Conservation (phyloP, 2,329 filamentous ascomycete genomes). For the Colletotrichum camelliae region DNA sequence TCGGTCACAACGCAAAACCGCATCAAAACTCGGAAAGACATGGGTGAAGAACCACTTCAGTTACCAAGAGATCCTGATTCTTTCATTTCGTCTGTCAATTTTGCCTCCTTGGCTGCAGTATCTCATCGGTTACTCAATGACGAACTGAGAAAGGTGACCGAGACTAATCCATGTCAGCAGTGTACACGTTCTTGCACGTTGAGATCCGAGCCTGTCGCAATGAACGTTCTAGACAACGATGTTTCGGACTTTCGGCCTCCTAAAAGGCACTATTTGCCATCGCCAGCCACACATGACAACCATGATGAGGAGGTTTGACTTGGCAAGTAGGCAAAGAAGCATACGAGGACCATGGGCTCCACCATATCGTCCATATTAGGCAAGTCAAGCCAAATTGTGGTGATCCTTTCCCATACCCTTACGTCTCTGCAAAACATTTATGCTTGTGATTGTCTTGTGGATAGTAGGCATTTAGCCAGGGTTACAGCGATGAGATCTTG, state of each 20-base stretch:
- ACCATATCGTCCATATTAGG: not conserved
- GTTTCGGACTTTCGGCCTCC: not conserved
- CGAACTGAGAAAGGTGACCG: not conserved
- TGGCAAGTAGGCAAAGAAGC: not conserved
- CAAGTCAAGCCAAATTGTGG: not conserved
- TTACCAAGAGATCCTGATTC: not conserved
- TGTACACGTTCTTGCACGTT: not conserved
- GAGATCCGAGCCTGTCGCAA: not conserved
- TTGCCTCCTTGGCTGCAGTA: slow-evolving; percentile 5
- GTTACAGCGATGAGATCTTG: not conserved
- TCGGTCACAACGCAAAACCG: not conserved
- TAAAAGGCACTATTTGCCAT: not conserved
- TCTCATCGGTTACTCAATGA: not conserved
- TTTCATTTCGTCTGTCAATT: not conserved
- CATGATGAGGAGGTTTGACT: not conserved
- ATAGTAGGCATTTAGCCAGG: not conserved
- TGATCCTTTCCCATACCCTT: not conserved
- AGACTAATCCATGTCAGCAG: not conserved
- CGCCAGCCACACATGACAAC: not conserved
- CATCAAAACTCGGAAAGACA: not conserved
- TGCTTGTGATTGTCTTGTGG: not conserved
- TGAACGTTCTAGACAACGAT: not conserved
- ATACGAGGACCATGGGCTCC: not conserved
- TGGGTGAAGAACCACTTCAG: not conserved
- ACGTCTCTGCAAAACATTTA: not conserved